Evolutionary conservation across 1,284 basidiomycete species (phyloP), one percentile per base, ranked within the genome.

Genomic region (Ganoderma meredithae): DNA sequence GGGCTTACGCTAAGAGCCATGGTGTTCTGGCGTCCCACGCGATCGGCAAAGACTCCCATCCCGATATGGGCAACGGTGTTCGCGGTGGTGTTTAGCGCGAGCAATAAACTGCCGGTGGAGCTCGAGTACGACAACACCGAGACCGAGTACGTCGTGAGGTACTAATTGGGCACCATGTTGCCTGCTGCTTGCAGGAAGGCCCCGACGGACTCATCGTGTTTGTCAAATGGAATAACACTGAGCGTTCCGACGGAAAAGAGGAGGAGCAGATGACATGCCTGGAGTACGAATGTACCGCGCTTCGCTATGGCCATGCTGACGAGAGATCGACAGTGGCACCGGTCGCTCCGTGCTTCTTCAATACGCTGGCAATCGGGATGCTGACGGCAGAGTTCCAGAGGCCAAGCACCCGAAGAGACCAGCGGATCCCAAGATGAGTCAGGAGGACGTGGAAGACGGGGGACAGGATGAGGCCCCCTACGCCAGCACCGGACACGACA

Each of bases 161-260:
- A 85, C 68, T 83, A 83, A 17, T 81, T 75, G 1, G 83, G 84
- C 40, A 84, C 80, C 66, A 83, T 77, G 67, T 84, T 84, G 12
- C 83, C 83, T 8, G 82, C 83, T 4, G 83, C 83, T 69, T 84
- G 83, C 27, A 84, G 71, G 63, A 84, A 81, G 0, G 83, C 80
- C 8, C 81, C 83, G 0, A 82, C 63, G 0, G 83, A 77, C 83
- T 84, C 64, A 17, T 40, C 19, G 31, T 3, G 19, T 7, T 15
- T 15, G n/a, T 22, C 31, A 58, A 39, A 39, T 6, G 41, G 31
- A 36, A 40, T 49, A 9, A n/a, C 41, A 12, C 40, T 60, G 25
- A 60, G 56, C 39, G 17, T 31, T 17, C 44, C 6, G 49, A 33
- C 7, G 22, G 41, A n/a, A 22, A n/a, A n/a, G 52, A 27, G 40